Percentiles rank a stretch among this genome's conserved stretches.
Conservation (phyloP, 805 yeast genomes). For the Suhomyces tanzawaensis region DNA sequence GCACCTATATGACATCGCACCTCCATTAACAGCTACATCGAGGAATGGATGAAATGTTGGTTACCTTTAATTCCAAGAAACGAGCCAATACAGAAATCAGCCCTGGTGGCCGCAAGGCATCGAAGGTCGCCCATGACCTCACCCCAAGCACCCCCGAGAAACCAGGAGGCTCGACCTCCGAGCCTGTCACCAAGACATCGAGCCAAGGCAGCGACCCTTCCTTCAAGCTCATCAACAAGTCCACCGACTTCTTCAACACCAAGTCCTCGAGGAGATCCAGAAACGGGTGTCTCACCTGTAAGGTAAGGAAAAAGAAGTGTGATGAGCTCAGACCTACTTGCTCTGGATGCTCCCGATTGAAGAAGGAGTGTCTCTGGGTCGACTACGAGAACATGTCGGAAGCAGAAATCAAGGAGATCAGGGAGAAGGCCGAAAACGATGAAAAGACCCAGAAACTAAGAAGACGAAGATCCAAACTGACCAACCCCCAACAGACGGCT, state of each 20-base stretch:
- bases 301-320: conserved; percentile 60
- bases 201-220: too few relatives aligned
- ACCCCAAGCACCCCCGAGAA: neutral
- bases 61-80: conserved; percentile 20
- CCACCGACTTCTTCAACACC: conserved; percentile 14
- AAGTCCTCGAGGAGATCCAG: conserved; percentile 41
- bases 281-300: conserved; percentile 69
- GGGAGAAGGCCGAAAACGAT: conserved; percentile 33
- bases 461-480: conserved; percentile 25
- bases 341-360: conserved; percentile 46
- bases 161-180: neutral
- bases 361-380: conserved; percentile 48
- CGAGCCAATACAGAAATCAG: neutral
- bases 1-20: neutral
- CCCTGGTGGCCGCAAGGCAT: neutral
- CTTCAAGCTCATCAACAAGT: conserved; percentile 14
- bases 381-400: conserved; percentile 42
- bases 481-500: neutral
- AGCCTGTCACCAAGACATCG: neutral
- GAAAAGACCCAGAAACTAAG: conserved; percentile 44
- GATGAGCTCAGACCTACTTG: conserved; percentile 50
- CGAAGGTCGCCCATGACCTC: neutral
- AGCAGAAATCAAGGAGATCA: conserved; percentile 35
- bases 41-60: conserved; percentile 20
- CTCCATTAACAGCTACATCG: too few relatives aligned